Evolutionary conservation across 331 rosid species (phyloP), one percentile per base, ranked within the genome.

Genomic region (Arachis monticola): DNA sequence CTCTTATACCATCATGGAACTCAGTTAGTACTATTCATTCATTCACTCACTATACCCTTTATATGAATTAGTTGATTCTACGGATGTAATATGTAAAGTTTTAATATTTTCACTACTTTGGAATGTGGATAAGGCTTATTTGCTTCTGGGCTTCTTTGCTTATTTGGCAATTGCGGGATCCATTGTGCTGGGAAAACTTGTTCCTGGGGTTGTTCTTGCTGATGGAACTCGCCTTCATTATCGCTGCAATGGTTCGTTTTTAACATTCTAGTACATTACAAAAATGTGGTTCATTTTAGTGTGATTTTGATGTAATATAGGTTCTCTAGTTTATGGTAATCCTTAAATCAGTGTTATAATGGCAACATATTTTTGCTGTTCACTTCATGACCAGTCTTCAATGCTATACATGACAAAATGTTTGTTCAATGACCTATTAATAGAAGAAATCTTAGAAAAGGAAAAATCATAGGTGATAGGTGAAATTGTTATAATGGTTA

Each of bases 161-260:
- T 95, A 95, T 89, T 77, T 92, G 90, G 93, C 91, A n/a, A 63
- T 95, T 74, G 92, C 80, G 70, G 97, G 97, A 78, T 79, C 92
- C 53, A 30, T 87, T 73, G 65, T 88, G 7, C 96, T 96, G 5
- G 97, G 97, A 35, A 92, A 91, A 84, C 74, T 86, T 67, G 83
- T 95, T 66, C 90, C 90, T 41, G 99, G 96, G 22, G 92, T 80
- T 60, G 78, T 69, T 60, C 84, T 94, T 32, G 80, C 79, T 0
- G 99, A 94, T 66, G 83, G 86, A 6, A 73, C 92, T 65, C 96
- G 92, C 68, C 91, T 94, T 64, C 88, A 82, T 8, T 92, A 94
- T 82, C 89, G 92, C 32, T 80, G 87, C 85, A 84, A 80, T 60
- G 99, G 96, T 94, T 94, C 8, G 60, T 76, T 84, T 81, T 68